These are phyloP conservation scores for Amoeboaphelidium protococcarum DNA, from an alignment of 371 early-diverging fungal species.

Conservation along the genomic window DNA sequence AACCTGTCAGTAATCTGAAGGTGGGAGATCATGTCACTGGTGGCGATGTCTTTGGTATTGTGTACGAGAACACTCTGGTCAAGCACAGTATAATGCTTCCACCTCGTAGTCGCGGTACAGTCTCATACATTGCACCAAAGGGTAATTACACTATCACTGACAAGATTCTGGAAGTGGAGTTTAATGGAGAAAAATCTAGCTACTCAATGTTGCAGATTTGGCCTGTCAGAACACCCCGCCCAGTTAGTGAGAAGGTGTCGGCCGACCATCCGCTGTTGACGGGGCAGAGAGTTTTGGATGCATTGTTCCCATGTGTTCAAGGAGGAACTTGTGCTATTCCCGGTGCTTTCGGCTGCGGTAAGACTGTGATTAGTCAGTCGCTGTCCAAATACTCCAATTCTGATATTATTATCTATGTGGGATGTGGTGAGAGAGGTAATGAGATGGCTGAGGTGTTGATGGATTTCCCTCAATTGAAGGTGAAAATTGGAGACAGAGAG, in stretches of 20 bases:
- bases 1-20: conserved; percentile 56
- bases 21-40: conserved; percentile 91
- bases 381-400: conserved; percentile 99
- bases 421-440: conserved; percentile 99
- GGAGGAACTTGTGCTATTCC: conserved; percentile 99
- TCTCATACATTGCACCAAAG: conserved; percentile 81
- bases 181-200: conserved; percentile 58
- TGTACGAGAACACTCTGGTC: conserved; percentile 90
- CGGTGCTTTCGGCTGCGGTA: conserved; percentile 99
- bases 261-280: conserved; percentile 94
- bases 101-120: conserved; percentile 76
- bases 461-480: conserved; percentile 96
- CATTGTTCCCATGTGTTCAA: conserved; percentile 99
- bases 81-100: conserved; percentile 87
- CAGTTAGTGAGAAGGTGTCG: conserved; percentile 83
- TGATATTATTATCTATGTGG: conserved; percentile 98
- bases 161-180: conserved; percentile 79
- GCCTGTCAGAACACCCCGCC: conserved; percentile 98
- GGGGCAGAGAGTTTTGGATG: conserved; percentile 98
- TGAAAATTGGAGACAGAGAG: conserved; percentile 67
- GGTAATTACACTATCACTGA: conserved; percentile 87
- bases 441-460: conserved; percentile 99
- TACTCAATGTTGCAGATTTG: conserved; percentile 93
- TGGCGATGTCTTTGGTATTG: conserved; percentile 91
- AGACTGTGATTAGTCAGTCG: conserved; percentile 99